Evolutionary conservation across 345 rosid species (phyloP), one percentile per base, ranked within the genome.

Genomic region (Hevea brasiliensis): DNA sequence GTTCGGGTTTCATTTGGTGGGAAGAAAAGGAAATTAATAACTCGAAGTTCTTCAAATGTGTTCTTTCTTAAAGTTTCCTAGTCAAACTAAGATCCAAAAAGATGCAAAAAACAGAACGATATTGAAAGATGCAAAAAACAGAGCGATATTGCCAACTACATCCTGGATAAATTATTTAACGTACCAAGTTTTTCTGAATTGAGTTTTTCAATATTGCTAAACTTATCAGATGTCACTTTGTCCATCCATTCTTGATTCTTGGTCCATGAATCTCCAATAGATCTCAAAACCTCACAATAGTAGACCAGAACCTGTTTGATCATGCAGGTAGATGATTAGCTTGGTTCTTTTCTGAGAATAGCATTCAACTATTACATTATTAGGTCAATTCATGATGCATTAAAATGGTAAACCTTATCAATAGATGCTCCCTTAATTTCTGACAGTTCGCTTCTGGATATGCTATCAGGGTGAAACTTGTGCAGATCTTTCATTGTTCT

Each of bases 401-500:
- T 62, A 6, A 57, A 55, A 71, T 32, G 11, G 47, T 53, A n/a
- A 62, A 92, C 97, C 90, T 90, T 81, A 53, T 90, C 80, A 2
- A 77, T 77, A 51, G 84, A 73, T 32, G 86, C 79, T 15, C 82
- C 84, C 74, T 83, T 85, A 47, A 87, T 69, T 45, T 86, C 85
- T 4, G 82, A 80, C n/a, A 80, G 37, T 27, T 81, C 85, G 48
- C 79, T 78, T 53, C 71, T 80, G 6, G 85, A 62, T 57, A 84
- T 76, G 65, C 85, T 87, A 56, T 89, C 90, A 15, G 98, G 98
- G 78, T 82, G 88, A 40, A 81, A 48, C 32, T 82, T 83, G 61
- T 85, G 82, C 2, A 93, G 94, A 73, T 93, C 94, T 74, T 71
- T 84, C 84, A 88, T 85, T n/a, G 98, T 89, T 80, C 76, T 73